These are phyloP conservation scores for Lotus japonicus DNA, from an alignment of 306 rosid species.

Conservation along the genomic window DNA sequence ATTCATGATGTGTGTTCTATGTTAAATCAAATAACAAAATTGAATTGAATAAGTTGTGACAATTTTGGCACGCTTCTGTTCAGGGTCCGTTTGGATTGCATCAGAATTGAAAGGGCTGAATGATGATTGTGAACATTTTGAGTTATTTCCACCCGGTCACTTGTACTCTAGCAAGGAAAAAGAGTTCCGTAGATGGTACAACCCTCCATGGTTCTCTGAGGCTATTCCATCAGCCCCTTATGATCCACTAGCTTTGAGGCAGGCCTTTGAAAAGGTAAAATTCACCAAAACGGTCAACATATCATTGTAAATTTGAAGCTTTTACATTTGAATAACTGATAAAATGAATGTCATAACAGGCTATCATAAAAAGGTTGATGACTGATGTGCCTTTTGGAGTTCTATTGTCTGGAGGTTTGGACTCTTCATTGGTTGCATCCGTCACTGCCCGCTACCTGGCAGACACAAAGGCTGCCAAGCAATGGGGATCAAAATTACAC, in stretches of 20 bases:
- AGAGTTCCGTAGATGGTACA: constrained; percentile 78
- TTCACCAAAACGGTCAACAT: neutral
- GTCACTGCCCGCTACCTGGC: constrained; percentile 85
- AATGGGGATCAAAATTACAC: constrained; percentile 90
- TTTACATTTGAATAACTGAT: neutral
- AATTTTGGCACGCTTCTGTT: neutral
- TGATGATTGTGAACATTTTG: constrained; percentile 88
- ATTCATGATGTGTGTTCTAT: neutral
- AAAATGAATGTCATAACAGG: constrained; percentile 36
- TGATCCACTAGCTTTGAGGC: constrained; percentile 76
- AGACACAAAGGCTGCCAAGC: constrained; percentile 74
- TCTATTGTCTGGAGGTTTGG: constrained; percentile 86
- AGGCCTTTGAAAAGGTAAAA: constrained; percentile 66
- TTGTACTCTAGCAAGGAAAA: constrained; percentile 83
- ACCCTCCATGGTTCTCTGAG: constrained; percentile 90
- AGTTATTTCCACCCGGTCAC: constrained; percentile 87
- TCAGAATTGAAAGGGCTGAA: constrained; percentile 84
- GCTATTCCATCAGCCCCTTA: constrained; percentile 74
- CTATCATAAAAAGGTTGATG: constrained; percentile 90
- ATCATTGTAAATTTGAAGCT: no score
- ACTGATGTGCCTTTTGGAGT: constrained; percentile 98
- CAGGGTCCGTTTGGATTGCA: constrained; percentile 91
- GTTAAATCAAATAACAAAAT: neutral
- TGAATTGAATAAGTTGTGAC: neutral
- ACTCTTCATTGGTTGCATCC: constrained; percentile 92